Conservation (phyloP, 2,329 filamentous ascomycete genomes). For the Colletotrichum acutatum region DNA sequence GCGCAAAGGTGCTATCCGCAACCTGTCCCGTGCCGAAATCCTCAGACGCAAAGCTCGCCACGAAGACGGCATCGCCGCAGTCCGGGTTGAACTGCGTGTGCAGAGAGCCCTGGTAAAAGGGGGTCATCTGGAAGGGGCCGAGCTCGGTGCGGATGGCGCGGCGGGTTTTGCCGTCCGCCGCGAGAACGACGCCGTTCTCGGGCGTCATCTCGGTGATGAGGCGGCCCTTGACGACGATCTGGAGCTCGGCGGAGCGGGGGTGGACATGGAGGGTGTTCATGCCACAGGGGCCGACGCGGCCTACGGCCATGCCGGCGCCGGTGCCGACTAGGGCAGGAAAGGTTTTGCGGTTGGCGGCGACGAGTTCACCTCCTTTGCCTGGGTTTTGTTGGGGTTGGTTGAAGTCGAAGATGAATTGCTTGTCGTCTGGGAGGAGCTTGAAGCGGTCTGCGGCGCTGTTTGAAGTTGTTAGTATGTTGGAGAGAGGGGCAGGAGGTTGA, state of each 20-base stretch:
- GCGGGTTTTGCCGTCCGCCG: slow-evolving; percentile 44
- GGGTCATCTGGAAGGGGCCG: slow-evolving; percentile 58
- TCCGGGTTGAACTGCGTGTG: slow-evolving; percentile 68
- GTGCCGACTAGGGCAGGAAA: slow-evolving; percentile 68
- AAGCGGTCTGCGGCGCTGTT: slow-evolving; percentile 55
- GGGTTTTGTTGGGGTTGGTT: slow-evolving; percentile 44
- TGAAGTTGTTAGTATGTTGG: slow-evolving; percentile 28
- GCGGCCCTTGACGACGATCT: slow-evolving; percentile 60
- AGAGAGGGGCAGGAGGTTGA: no score
- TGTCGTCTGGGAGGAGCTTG: slow-evolving; percentile 53
- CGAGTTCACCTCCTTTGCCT: slow-evolving; percentile 58
- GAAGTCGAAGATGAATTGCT: slow-evolving; percentile 63
- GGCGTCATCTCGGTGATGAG: slow-evolving; percentile 63
- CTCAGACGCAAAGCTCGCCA: slow-evolving; percentile 60
- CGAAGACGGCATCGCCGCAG: slow-evolving; percentile 61
- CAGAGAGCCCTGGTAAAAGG: slow-evolving; percentile 64
- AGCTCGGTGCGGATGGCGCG: slow-evolving; percentile 49
- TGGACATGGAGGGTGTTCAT: slow-evolving; percentile 69
- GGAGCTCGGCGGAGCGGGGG: slow-evolving; percentile 64
- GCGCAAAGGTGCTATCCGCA: slow-evolving; percentile 61
- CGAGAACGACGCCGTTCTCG: slow-evolving; percentile 60
- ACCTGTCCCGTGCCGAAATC: slow-evolving; percentile 64
- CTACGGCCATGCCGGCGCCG: slow-evolving; percentile 61
- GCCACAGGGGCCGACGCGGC: slow-evolving; percentile 62
- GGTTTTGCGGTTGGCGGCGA: slow-evolving; percentile 64